A percentile compares a stretch with the other conserved stretches of the same genome.
Evolutionary conservation across 2,329 filamentous ascomycete species (phyloP).

Genomic region (Fusarium haematococcum): DNA sequence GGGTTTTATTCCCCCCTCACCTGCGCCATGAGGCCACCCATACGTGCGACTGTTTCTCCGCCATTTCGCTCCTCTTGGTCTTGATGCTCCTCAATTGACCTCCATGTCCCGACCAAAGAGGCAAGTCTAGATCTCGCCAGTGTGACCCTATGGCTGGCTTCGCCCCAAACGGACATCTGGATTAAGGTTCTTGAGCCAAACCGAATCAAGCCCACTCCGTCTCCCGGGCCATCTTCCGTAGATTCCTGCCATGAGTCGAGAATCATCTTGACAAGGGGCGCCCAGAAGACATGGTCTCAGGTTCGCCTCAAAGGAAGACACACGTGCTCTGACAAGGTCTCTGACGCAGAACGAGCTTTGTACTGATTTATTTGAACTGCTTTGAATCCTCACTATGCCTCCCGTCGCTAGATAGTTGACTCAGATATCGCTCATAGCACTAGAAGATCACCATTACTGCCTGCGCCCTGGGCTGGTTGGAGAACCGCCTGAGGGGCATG

Average conservation of each 20-base stretch:
- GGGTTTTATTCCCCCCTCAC: conserved; percentile 6
- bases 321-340: background rate
- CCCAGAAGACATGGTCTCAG: conserved; percentile 3
- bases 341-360: background rate
- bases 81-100: conserved; percentile 3
- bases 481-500: conserved; percentile 82
- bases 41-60: conserved; percentile 3
- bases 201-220: conserved; percentile 28
- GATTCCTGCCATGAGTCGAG: conserved; percentile 18
- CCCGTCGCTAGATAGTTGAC: conserved; percentile 30
- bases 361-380: conserved; percentile 5
- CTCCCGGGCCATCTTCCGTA: conserved; percentile 5
- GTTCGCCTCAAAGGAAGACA: background rate
- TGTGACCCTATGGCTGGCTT: conserved; percentile 24
- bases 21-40: conserved; percentile 18
- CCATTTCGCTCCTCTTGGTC: background rate
- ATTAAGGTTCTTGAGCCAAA: conserved; percentile 39
- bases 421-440: conserved; percentile 61
- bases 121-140: conserved; percentile 17
- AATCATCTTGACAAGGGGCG: conserved; percentile 8
- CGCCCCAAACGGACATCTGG: conserved; percentile 29
- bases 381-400: conserved; percentile 27
- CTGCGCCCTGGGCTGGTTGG: conserved; percentile 73
- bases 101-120: conserved; percentile 2
- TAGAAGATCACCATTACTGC: conserved; percentile 78